Evolutionary conservation across 2,329 filamentous ascomycete species (phyloP).

Genomic region (Chaetomiaceae sp.): DNA sequence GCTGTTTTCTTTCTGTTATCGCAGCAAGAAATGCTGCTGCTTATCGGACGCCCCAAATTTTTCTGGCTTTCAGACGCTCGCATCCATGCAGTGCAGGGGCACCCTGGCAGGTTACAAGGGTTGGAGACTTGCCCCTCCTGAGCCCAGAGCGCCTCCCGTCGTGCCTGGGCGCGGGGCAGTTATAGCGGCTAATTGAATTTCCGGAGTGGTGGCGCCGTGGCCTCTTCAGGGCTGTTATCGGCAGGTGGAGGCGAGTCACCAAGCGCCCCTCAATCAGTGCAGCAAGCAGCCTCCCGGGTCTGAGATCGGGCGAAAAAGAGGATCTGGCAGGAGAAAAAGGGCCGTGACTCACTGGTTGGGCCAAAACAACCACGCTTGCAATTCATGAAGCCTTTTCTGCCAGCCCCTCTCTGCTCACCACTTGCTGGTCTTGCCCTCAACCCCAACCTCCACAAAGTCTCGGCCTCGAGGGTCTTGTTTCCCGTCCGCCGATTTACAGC

Average conservation of each 20-base stretch:
- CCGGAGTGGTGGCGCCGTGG: conserved; percentile 9
- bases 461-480: conserved; percentile 13
- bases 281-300: conserved; percentile 16
- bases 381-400: conserved; percentile 28
- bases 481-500: conserved; percentile 16
- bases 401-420: conserved; percentile 21
- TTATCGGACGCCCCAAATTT: conserved; percentile 12
- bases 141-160: too few relatives aligned
- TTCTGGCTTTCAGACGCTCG: not conserved
- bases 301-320: conserved; percentile 19
- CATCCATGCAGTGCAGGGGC: conserved; percentile 14
- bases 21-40: not conserved
- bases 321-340: conserved; percentile 14
- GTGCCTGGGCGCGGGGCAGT: conserved; percentile 14
- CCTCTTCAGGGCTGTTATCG: not conserved
- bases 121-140: conserved; percentile 9
- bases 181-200: conserved; percentile 25
- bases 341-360: conserved; percentile 28
- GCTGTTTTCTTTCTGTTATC: conserved; percentile 10
- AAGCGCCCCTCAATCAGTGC: conserved; percentile 17
- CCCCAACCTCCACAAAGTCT: conserved; percentile 15
- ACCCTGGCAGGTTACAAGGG: conserved; percentile 7
- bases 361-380: conserved; percentile 13
- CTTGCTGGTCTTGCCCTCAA: conserved; percentile 24
- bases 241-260: conserved; percentile 11